These are phyloP conservation scores for Amyloporia xantha DNA, from an alignment of 768 basidiomycete genomes.

Conservation along the genomic window DNA sequence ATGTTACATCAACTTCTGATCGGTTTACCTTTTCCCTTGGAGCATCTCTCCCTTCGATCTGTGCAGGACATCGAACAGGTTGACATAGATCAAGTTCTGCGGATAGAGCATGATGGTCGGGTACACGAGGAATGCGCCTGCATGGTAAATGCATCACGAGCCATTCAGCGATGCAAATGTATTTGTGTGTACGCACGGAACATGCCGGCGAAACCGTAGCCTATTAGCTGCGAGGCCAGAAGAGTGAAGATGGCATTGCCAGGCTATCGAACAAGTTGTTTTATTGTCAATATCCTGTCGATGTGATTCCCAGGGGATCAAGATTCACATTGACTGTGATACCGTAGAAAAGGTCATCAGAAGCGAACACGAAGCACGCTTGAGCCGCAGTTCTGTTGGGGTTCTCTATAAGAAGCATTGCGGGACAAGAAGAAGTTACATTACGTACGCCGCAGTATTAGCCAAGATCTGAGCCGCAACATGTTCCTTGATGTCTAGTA, in stretches of 20 bases:
- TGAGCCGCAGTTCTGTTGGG: neutral
- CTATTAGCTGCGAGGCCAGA: slow-evolving; percentile 17
- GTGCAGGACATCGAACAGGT: slow-evolving; percentile 5
- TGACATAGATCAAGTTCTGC: slow-evolving; percentile 2
- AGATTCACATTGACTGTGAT: slow-evolving; percentile 1
- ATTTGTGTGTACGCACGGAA: slow-evolving; percentile 24
- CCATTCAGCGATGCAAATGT: neutral
- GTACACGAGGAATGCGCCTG: slow-evolving; percentile 4
- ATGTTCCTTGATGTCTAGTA: slow-evolving; percentile 4
- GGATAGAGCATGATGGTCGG: slow-evolving; percentile 3
- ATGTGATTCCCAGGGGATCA: neutral
- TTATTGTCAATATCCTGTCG: neutral
- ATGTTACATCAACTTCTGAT: neutral
- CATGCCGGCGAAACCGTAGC: slow-evolving; percentile 20
- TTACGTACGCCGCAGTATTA: slow-evolving; percentile 2
- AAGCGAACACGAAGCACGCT: slow-evolving; percentile 3
- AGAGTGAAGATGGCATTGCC: slow-evolving; percentile 23
- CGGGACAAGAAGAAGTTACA: neutral
- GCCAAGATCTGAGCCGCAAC: slow-evolving; percentile 1
- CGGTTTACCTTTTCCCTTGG: neutral
- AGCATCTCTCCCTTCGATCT: slow-evolving; percentile 1
- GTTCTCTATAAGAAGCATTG: neutral
- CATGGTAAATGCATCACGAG: neutral
- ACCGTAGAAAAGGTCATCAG: slow-evolving; percentile 2
- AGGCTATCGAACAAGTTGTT: neutral